These are phyloP conservation scores for Antrodiella citrinella DNA, from an alignment of 768 basidiomycete genomes.

Conservation along the genomic window DNA sequence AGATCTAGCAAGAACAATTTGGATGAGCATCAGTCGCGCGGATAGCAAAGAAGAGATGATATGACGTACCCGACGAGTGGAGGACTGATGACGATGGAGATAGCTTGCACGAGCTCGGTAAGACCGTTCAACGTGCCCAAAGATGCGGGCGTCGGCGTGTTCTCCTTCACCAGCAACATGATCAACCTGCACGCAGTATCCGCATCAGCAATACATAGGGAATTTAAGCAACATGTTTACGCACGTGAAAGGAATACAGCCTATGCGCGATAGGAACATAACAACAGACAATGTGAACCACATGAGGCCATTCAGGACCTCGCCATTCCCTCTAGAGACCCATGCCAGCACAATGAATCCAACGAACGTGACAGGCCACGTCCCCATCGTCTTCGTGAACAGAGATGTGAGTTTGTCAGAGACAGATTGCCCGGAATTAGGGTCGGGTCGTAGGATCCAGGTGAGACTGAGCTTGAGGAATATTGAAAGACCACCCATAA, in stretches of 20 bases:
- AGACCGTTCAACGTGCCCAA: slow-evolving; percentile 26
- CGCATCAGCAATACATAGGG: neutral
- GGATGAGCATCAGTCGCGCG: neutral
- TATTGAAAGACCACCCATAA: slow-evolving; percentile 42
- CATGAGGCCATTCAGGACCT: slow-evolving; percentile 19
- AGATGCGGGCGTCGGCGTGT: slow-evolving; percentile 19
- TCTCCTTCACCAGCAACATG: slow-evolving; percentile 25
- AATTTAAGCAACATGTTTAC: slow-evolving; percentile 23
- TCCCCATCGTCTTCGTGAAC: slow-evolving; percentile 42
- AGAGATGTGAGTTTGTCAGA: slow-evolving; percentile 13
- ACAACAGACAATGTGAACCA: slow-evolving; percentile 44
- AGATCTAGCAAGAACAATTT: slow-evolving; percentile 11
- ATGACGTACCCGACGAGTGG: neutral
- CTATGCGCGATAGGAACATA: slow-evolving; percentile 38
- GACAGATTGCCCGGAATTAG: slow-evolving; percentile 13
- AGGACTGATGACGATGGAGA: neutral
- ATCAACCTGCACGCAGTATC: slow-evolving; percentile 15
- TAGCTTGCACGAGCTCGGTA: neutral
- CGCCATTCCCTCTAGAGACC: slow-evolving; percentile 12
- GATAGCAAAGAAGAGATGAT: neutral
- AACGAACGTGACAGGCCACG: slow-evolving; percentile 48
- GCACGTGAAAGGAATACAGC: slow-evolving; percentile 45
- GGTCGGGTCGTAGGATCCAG: slow-evolving; percentile 39
- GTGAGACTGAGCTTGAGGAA: slow-evolving; percentile 48
- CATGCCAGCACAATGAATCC: slow-evolving; percentile 35